Conservation (phyloP, 106 monocot genomes). For the Narthecium ossifragum region DNA sequence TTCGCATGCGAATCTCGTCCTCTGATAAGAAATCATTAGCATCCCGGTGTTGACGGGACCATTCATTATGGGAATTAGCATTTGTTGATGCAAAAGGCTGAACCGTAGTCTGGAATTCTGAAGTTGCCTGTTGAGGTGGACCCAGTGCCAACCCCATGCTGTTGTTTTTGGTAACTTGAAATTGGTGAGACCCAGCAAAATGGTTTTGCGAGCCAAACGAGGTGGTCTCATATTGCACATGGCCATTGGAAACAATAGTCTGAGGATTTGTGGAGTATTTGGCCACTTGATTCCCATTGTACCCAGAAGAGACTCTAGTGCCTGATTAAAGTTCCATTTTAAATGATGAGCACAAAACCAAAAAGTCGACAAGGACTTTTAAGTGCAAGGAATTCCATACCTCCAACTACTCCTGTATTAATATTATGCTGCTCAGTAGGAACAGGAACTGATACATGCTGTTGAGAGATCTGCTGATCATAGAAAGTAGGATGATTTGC, state of each 20-base stretch:
- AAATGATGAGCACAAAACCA: too few species aligned
- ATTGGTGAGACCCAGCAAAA: constrained; percentile 12
- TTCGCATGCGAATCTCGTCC: constrained; percentile 56
- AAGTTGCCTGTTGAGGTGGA: constrained; percentile 24
- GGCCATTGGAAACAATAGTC: constrained; percentile 14
- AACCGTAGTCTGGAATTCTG: constrained; percentile 17
- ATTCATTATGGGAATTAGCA: constrained; percentile 30
- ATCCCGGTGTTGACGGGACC: constrained; percentile 19
- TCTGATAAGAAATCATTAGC: constrained; percentile 36
- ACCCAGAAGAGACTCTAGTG: constrained; percentile 20
- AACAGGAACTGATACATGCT: neutral
- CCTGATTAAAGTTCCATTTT: too few species aligned
- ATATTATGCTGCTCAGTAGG: constrained; percentile 13
- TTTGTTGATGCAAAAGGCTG: constrained; percentile 20
- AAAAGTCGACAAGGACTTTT: neutral
- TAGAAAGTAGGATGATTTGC: constrained; percentile 12
- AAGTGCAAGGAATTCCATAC: constrained; percentile 6
- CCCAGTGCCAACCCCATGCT: constrained; percentile 27
- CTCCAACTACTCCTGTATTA: constrained; percentile 22
- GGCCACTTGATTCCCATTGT: constrained; percentile 26
- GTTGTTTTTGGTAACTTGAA: constrained; percentile 26
- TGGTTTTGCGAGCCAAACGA: constrained; percentile 29
- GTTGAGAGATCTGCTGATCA: neutral
- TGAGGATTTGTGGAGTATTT: constrained; percentile 37
- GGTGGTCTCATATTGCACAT: constrained; percentile 31